phyloP scores from a whole-genome alignment of 192 early-diverging fungal species.

The Dissophora ornata region DNA sequence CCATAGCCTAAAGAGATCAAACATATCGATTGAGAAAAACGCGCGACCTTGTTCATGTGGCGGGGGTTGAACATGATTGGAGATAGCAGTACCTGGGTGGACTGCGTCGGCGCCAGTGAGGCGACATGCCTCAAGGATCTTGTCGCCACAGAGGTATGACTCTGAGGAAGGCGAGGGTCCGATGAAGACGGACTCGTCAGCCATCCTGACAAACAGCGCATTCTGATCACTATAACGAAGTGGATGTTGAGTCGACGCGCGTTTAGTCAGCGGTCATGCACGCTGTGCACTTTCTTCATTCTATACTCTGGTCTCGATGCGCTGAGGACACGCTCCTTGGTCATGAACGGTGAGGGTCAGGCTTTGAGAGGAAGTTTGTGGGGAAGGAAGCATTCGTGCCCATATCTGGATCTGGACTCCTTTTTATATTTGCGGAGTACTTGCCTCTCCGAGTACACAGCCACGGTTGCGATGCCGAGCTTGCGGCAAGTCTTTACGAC shows the following conservation, averaged over 20 bases:
- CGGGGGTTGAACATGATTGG: background rate
- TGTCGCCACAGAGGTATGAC: constrained; percentile 65
- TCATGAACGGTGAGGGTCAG: too few relatives aligned
- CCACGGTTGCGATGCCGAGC: constrained; percentile 72
- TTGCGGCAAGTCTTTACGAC: constrained; percentile 75
- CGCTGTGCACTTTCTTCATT: too few relatives aligned
- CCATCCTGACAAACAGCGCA: constrained; percentile 63
- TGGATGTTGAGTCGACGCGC: too few relatives aligned
- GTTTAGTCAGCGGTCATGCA: too few relatives aligned
- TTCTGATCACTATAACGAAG: constrained; percentile 59
- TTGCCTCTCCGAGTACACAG: constrained; percentile 71
- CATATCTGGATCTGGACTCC: too few relatives aligned
- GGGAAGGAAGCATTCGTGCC: too few relatives aligned
- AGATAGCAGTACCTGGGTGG: constrained; percentile 56
- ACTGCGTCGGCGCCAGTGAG: constrained; percentile 65
- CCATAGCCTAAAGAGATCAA: constrained; percentile 64
- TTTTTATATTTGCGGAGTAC: too few relatives aligned
- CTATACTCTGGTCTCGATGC: too few relatives aligned
- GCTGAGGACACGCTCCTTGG: too few relatives aligned
- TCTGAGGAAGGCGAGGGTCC: constrained; percentile 64
- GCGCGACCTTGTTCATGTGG: too few relatives aligned
- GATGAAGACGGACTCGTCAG: constrained; percentile 67
- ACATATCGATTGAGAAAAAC: too few relatives aligned
- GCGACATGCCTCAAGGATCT: constrained; percentile 62
- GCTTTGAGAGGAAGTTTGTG: too few relatives aligned